A percentile compares a stretch with the other conserved stretches of the same genome.
Evolutionary conservation across 2,329 filamentous ascomycete genomes (phyloP).

Genomic region (Clarireedia sp.): DNA sequence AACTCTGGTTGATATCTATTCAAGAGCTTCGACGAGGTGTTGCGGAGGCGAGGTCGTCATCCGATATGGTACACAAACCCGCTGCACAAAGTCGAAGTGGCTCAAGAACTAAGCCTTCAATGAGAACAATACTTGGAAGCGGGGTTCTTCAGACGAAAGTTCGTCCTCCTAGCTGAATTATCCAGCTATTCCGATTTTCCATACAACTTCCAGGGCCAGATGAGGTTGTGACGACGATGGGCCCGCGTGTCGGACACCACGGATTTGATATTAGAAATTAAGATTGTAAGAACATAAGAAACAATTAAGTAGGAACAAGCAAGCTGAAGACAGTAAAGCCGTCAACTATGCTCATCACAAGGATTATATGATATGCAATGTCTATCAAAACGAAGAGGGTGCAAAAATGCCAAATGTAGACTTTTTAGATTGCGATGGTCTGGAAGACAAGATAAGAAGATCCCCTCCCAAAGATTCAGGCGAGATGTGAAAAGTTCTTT

Average conservation of each 20-base stretch:
- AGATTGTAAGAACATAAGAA: conserved; percentile 7
- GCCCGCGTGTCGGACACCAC: conserved; percentile 21
- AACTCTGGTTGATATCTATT: no score
- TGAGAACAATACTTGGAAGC: no score
- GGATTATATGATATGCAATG: conserved; percentile 4
- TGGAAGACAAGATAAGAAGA: no score
- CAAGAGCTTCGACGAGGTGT: no score
- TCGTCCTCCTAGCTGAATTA: neutral
- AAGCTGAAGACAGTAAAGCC: conserved; percentile 27
- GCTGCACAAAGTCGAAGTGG: no score
- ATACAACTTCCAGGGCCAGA: neutral
- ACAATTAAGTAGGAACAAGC: conserved; percentile 12
- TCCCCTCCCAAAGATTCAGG: neutral
- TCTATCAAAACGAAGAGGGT: neutral
- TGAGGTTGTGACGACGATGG: neutral
- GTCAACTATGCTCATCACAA: conserved; percentile 22
- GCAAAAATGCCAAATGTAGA: neutral
- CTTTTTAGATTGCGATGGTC: no score
- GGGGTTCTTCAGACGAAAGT: no score
- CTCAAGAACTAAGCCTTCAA: no score
- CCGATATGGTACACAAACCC: no score
- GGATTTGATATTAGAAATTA: conserved; percentile 22
- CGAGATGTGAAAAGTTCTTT: neutral
- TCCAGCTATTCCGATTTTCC: neutral
- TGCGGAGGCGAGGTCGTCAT: neutral